These are phyloP conservation scores for Jatropha podagrica DNA, from an alignment of 441 rosid species.

Conservation along the genomic window DNA sequence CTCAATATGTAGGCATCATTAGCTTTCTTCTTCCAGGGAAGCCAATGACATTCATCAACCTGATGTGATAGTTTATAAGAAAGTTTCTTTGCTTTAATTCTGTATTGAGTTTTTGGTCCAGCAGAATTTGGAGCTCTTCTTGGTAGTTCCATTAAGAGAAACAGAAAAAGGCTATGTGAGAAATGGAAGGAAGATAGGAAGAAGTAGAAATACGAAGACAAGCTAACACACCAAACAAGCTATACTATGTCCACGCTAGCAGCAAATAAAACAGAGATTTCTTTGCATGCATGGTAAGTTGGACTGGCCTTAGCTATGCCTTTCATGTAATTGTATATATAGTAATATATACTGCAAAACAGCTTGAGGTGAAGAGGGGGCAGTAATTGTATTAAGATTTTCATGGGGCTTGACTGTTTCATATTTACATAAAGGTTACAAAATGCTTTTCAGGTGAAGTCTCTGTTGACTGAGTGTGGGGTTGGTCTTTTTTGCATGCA, in stretches of 20 bases:
- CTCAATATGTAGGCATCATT: constrained; percentile 30
- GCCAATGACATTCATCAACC: constrained; percentile 25
- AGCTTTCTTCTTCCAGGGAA: constrained; percentile 17
- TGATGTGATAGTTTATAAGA: constrained; percentile 32
- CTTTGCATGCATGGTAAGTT: neutral
- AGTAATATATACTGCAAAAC: neutral
- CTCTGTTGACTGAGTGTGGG: constrained; percentile 8
- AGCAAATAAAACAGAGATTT: neutral
- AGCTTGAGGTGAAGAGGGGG: neutral
- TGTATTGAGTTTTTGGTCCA: constrained; percentile 21
- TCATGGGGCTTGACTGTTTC: constrained; percentile 15
- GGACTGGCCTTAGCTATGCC: neutral
- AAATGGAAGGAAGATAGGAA: neutral
- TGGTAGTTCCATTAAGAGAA: constrained; percentile 35
- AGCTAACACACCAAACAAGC: constrained; percentile 19
- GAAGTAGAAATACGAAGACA: constrained; percentile 8
- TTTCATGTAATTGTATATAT: neutral
- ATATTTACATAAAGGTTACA: neutral
- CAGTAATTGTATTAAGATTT: neutral
- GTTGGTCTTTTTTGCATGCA: constrained; percentile 1
- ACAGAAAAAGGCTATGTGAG: neutral
- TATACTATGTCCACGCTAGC: neutral
- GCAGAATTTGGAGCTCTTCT: constrained; percentile 9
- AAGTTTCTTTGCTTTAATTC: constrained; percentile 31
- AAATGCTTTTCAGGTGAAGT: constrained; percentile 6